Evolutionary conservation across 768 basidiomycete genomes (phyloP), one percentile per base, ranked within the genome.

Genomic region (Leccinellum rugosiceps): DNA sequence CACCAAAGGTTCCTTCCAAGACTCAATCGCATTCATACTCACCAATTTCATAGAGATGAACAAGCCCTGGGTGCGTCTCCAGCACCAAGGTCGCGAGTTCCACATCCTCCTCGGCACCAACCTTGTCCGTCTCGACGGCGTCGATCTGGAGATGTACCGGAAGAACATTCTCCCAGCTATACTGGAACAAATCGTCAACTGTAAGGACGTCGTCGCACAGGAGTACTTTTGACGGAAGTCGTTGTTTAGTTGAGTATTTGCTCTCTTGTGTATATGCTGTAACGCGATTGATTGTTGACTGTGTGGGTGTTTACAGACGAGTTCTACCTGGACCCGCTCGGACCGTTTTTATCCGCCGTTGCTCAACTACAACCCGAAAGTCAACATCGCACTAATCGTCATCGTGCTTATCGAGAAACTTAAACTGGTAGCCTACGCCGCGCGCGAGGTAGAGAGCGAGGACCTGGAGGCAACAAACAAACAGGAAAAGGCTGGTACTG

Each of bases 181-280:
- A 55, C 75, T 98, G 53, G 95, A 99, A 76, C 97, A 98, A 73
- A 91, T 98, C 51, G 96, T 98, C 57, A 96, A 89, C 68, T 99
- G 96, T 76, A 96, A 97, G n/a, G n/a, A n/a, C n/a, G n/a, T n/a
- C n/a, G n/a, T n/a, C n/a, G 97, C 97, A 0, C 97, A 99, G 72
- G 97, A 98, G 71, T 99, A 99, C 73, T 73, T 98, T 48, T n/a
- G n/a, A 98, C 98, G 97, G 97, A 99, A 72, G 97, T 98, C 10
- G 95, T 99, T 59, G 98, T 99, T 63, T 97, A 99, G 93, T n/a
- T 90, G 57, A 35, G 81, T 43, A 8, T 32, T 13, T 19, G n/a
- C 48, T n/a, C n/a, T n/a, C n/a, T n/a, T n/a, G n/a, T n/a, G 30
- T 30, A 30, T 30, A 30, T 10, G 11, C 7, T 44, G 49, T 19